Evolutionary conservation across 2,329 filamentous ascomycete genomes (phyloP).

Genomic region (Sclerotinia minor): DNA sequence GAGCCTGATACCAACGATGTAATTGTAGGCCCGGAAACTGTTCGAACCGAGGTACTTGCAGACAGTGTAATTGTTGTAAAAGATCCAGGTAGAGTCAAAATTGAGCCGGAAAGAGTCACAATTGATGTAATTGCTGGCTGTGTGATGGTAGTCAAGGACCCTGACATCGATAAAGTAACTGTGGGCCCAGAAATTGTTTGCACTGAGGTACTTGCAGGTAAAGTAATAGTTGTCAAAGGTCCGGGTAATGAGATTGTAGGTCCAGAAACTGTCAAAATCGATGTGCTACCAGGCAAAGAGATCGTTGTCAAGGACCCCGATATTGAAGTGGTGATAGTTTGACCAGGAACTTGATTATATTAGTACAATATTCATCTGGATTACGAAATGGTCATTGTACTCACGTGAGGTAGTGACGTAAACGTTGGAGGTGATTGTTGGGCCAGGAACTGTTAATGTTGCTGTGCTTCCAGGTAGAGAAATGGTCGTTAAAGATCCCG

Average conservation of each 20-base stretch:
- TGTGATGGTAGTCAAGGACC: constrained; percentile 26
- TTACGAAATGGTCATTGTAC: neutral
- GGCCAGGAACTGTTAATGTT: constrained; percentile 3
- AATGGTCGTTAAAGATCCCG: constrained; percentile 27
- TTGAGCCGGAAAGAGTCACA: neutral
- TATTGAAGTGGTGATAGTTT: constrained; percentile 24
- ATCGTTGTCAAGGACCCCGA: constrained; percentile 23
- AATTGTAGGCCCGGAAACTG: too few relatives aligned
- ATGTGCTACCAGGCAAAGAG: constrained; percentile 7
- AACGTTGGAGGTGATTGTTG: neutral
- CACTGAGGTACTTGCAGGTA: neutral
- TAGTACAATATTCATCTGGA: neutral
- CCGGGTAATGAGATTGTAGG: constrained; percentile 13
- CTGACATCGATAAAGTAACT: constrained; percentile 17
- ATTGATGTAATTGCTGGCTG: constrained; percentile 23
- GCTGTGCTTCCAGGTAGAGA: constrained; percentile 21
- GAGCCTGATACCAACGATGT: constrained; percentile 22
- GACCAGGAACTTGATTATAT: neutral
- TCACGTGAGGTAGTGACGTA: constrained; percentile 9
- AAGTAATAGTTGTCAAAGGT: constrained; percentile 1
- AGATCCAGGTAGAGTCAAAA: constrained; percentile 14
- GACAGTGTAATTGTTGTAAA: neutral
- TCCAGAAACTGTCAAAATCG: neutral
- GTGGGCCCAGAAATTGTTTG: too few relatives aligned
- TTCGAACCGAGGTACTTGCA: neutral